A percentile compares a stretch with the other conserved stretches of the same genome.
phyloP scores from a whole-genome alignment of 331 rosid genomes.

The Cydonia oblonga region DNA sequence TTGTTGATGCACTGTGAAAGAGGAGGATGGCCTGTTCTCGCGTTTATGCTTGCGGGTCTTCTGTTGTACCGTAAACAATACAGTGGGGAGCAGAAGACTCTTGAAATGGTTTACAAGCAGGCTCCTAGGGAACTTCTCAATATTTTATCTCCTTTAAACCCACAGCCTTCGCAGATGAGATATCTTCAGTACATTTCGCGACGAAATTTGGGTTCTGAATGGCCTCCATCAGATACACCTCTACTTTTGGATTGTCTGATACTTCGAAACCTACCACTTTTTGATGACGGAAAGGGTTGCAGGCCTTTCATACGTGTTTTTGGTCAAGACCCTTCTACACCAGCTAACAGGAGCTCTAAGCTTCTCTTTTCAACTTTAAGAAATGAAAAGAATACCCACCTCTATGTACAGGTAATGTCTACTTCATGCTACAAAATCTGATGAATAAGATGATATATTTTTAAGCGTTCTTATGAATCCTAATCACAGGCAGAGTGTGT shows the following conservation, averaged over 20 bases:
- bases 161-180: constrained; percentile 97
- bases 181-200: constrained; percentile 93
- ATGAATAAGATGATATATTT: constrained; percentile 15
- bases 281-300: constrained; percentile 73
- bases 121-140: constrained; percentile 90
- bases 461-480: constrained; percentile 29
- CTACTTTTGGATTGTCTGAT: constrained; percentile 73
- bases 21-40: constrained; percentile 99
- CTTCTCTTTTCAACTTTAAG: constrained; percentile 73
- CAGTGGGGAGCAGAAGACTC: constrained; percentile 90
- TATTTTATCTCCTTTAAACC: constrained; percentile 72
- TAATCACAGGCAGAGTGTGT: constrained; percentile 81
- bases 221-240: constrained; percentile 94
- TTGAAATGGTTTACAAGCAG: constrained; percentile 98
- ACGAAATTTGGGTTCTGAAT: constrained; percentile 80
- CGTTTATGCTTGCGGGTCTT: constrained; percentile 96
- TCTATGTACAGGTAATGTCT: constrained; percentile 72
- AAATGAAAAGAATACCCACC: constrained; percentile 41
- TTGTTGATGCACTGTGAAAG: constrained; percentile 95
- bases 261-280: constrained; percentile 71
- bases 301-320: constrained; percentile 69
- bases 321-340: constrained; percentile 78
- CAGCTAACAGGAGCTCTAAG: constrained; percentile 75
- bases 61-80: constrained; percentile 81
- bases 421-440: constrained; percentile 18